phyloP scores from a whole-genome alignment of 208 protist species.

The Acanthamoeba triangularis region DNA sequence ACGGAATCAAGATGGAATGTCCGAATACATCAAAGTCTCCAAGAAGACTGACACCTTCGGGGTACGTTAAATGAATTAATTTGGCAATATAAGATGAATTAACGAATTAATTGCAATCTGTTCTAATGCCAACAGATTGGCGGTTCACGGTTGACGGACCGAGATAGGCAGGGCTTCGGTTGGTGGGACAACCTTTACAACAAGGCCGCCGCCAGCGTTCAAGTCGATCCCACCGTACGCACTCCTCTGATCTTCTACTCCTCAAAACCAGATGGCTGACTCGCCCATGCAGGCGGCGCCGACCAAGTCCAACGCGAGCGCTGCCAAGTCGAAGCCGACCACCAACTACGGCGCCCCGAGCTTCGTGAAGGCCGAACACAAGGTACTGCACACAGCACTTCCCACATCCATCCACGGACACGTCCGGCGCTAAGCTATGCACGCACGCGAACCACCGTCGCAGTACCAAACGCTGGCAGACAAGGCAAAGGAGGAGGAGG shows the following conservation, averaged over 20 bases:
- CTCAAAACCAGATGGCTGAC: neutral
- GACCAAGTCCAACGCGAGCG: neutral
- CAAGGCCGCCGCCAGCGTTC: constrained; percentile 30
- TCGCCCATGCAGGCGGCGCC: neutral
- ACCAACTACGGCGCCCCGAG: constrained; percentile 17
- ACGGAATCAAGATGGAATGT: neutral
- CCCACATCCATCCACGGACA: no score
- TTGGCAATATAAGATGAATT: neutral
- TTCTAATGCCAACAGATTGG: neutral
- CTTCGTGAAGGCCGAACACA: constrained; percentile 33
- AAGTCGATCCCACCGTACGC: constrained; percentile 1
- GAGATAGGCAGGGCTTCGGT: neutral
- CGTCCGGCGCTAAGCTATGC: neutral
- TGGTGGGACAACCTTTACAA: constrained; percentile 63
- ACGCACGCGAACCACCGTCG: neutral
- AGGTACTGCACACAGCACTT: neutral
- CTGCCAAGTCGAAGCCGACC: neutral
- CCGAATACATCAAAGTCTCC: constrained; percentile 32
- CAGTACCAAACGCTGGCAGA: constrained; percentile 30
- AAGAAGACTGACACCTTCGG: constrained; percentile 4
- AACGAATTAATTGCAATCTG: neutral
- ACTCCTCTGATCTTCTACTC: neutral
- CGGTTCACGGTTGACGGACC: neutral
- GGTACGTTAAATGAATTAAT: neutral
- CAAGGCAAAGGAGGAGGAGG: neutral